Conservation (phyloP, 495 filamentous ascomycete genomes). For the Acidomyces sp. region DNA sequence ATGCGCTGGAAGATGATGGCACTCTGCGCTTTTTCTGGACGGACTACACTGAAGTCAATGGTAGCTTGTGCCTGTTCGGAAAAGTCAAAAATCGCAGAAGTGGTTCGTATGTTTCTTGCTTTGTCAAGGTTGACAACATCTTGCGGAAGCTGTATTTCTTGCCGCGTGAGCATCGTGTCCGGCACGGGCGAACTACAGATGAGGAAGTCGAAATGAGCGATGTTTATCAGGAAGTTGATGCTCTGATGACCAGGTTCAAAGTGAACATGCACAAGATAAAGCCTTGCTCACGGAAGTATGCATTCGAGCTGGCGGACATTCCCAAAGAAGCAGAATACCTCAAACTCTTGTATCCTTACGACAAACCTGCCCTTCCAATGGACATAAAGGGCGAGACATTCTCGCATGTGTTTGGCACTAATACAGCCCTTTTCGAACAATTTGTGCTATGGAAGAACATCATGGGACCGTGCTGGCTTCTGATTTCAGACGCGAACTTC, state of each 20-base stretch:
- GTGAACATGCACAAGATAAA: constrained; percentile 92
- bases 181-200: constrained; percentile 51
- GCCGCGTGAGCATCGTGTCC: constrained; percentile 58
- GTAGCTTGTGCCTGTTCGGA: constrained; percentile 83
- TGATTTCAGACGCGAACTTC: constrained; percentile 73
- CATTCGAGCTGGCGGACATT: constrained; percentile 79
- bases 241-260: constrained; percentile 66
- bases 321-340: constrained; percentile 84
- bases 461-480: constrained; percentile 96
- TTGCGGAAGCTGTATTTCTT: constrained; percentile 86
- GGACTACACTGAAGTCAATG: constrained; percentile 89
- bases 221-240: constrained; percentile 78
- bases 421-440: constrained; percentile 89
- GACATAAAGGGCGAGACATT: constrained; percentile 75
- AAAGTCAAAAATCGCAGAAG: constrained; percentile 88
- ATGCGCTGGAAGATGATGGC: constrained; percentile 81
- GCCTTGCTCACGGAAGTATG: constrained; percentile 76
- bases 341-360: constrained; percentile 86
- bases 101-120: constrained; percentile 70
- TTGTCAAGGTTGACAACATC: constrained; percentile 93
- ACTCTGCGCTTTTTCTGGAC: constrained; percentile 92
- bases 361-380: constrained; percentile 55
- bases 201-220: constrained; percentile 81
- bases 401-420: constrained; percentile 87
- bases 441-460: constrained; percentile 97